Evolutionary conservation across 495 filamentous ascomycete genomes (phyloP), one percentile per base, ranked within the genome.

Genomic region (Penicillium cosmopolitanum): DNA sequence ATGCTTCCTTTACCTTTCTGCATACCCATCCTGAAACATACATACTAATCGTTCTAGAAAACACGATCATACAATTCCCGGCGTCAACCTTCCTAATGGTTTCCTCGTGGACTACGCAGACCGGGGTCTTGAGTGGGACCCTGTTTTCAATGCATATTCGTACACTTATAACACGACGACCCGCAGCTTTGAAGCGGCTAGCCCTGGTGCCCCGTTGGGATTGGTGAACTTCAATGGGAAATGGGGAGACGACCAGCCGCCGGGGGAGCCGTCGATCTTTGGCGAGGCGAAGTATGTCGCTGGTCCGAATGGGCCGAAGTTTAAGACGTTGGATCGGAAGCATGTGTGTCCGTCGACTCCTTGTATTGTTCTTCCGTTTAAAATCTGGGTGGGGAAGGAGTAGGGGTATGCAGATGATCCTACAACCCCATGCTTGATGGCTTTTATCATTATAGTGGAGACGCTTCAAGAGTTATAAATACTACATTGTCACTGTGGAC

Each of bases 61-160:
- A 51, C 84, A 86, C 56, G 83, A 85, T 64, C 82, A 86, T 60
- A 78, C 79, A 0, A 84, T 94, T 78, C 75, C 92, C 70, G 70
- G 87, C 76, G 13, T 93, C 75, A 77, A 86, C 75, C 63, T 85
- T 73, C 69, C 85, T 70, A 57, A 82, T 74, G 72, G 89, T 65
- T 66, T 79, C 77, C 62, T 87, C 68, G 69, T 90, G 77, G 85
- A 90, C 76, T 62, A 85, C 69, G 74, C 86, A 74, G 70, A 89
- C 76, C 69, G 77, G 58, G 75, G 84, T 23, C 60, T 66, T 0
- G 62, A 83, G 2, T 87, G 84, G 84, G 84, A 87, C 56, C 84
- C 84, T 7, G 68, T 72, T 3, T 64, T 74, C 6, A 80, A 71
- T 55, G 75, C 81, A 9, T 84, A 83, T 60, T 74, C 69, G 21